phyloP scores from a whole-genome alignment of 2,329 filamentous ascomycete species.

The Lojkania enalia region DNA sequence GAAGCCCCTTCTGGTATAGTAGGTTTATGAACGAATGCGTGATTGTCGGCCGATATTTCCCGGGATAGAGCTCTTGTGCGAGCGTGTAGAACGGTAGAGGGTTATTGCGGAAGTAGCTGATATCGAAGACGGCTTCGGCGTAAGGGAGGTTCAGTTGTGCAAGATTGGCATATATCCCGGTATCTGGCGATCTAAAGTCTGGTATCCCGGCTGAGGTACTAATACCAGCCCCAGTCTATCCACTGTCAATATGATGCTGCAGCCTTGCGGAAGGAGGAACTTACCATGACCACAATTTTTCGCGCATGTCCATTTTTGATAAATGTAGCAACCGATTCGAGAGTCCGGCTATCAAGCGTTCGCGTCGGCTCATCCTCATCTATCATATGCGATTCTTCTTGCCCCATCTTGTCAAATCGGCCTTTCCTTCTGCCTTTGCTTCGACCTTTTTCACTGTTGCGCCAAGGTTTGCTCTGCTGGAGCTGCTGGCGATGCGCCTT shows the following conservation, averaged over 20 bases:
- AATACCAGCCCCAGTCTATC: conserved; percentile 80
- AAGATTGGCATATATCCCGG: conserved; percentile 91
- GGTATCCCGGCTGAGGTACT: conserved; percentile 76
- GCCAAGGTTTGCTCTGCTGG: conserved; percentile 27
- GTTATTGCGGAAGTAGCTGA: conserved; percentile 81
- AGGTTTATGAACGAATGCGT: conserved; percentile 87
- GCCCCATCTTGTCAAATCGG: conserved; percentile 70
- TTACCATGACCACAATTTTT: conserved; percentile 78
- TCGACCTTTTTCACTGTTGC: conserved; percentile 23
- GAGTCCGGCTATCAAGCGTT: conserved; percentile 68
- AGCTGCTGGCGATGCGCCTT: conserved; percentile 38
- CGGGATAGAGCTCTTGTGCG: conserved; percentile 89
- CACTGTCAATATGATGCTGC: conserved; percentile 11
- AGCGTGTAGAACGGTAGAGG: conserved; percentile 91
- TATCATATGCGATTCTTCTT: conserved; percentile 75
- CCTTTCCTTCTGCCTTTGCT: conserved; percentile 30
- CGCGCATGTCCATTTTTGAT: conserved; percentile 70
- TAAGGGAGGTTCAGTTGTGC: conserved; percentile 82
- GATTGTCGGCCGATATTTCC: conserved; percentile 83
- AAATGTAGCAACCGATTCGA: conserved; percentile 77
- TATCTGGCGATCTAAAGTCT: conserved; percentile 91
- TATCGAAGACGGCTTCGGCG: conserved; percentile 92
- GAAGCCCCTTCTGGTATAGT: conserved; percentile 74
- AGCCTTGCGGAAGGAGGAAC: conserved; percentile 12
- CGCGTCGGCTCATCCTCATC: conserved; percentile 66